These are phyloP conservation scores for Ceratocystis alfenasii DNA, from an alignment of 2,329 filamentous ascomycete species.

Conservation along the genomic window DNA sequence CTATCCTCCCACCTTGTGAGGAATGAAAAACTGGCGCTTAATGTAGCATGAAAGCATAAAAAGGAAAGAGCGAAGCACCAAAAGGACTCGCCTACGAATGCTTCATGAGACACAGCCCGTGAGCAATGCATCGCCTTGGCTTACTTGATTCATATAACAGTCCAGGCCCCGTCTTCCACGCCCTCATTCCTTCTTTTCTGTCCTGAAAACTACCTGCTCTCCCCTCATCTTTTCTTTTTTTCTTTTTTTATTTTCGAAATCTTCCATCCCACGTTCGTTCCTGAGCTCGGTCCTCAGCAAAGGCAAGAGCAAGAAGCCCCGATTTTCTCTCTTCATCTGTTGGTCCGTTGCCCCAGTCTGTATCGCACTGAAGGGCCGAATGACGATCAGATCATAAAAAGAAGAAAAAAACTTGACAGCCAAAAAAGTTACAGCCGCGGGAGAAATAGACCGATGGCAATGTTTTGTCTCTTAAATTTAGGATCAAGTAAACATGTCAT, in stretches of 20 bases:
- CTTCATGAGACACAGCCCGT: too few species aligned
- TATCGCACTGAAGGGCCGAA: background rate
- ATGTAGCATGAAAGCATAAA: background rate
- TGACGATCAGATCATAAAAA: background rate
- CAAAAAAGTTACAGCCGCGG: background rate
- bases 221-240: background rate
- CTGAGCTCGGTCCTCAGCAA: constrained; percentile 1
- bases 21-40: background rate
- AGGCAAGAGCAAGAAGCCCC: background rate
- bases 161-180: background rate
- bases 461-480: too few species aligned
- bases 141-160: background rate
- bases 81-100: background rate
- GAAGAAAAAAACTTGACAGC: background rate
- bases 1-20: background rate
- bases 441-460: too few species aligned
- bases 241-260: background rate
- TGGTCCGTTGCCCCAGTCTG: background rate
- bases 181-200: background rate
- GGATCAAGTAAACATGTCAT: too few species aligned
- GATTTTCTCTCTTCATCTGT: constrained; percentile 5
- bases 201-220: background rate
- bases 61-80: background rate
- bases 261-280: constrained; percentile 1
- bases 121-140: too few species aligned